These are phyloP conservation scores for Monosporascus sp. DNA, from an alignment of 2,329 filamentous ascomycete species.

Conservation along the genomic window DNA sequence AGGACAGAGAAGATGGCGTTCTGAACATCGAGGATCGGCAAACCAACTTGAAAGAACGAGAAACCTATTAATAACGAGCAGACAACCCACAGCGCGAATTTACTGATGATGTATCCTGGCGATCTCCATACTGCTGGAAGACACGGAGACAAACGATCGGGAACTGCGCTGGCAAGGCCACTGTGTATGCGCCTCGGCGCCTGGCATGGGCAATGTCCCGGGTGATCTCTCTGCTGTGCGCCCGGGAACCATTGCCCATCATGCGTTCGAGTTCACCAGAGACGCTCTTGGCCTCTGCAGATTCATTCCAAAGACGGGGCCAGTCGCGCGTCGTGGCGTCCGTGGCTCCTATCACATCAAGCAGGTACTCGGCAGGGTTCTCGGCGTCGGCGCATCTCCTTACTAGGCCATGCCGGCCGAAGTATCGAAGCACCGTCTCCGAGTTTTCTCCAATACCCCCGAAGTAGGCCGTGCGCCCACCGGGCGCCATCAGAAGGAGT, in stretches of 20 bases:
- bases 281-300: too few relatives aligned
- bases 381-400: constrained; percentile 44
- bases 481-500: constrained; percentile 46
- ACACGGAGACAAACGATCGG: constrained; percentile 60
- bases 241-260: too few relatives aligned
- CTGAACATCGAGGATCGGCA: constrained; percentile 60
- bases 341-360: constrained; percentile 29
- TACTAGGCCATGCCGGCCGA: constrained; percentile 54
- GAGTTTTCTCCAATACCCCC: constrained; percentile 49
- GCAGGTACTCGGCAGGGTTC: constrained; percentile 63
- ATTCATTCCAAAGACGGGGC: too few relatives aligned
- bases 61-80: constrained; percentile 78
- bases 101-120: too few relatives aligned
- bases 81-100: too few relatives aligned
- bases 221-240: too few relatives aligned
- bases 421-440: constrained; percentile 45
- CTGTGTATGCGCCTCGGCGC: too few relatives aligned
- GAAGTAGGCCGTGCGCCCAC: constrained; percentile 53
- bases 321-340: constrained; percentile 27
- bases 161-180: constrained; percentile 64
- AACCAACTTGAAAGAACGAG: constrained; percentile 53
- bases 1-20: constrained; percentile 72
- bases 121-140: constrained; percentile 82
- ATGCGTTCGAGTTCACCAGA: too few relatives aligned
- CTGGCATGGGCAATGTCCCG: too few relatives aligned